These are phyloP conservation scores for Volvox carteri DNA, from an alignment of 163 green algal species.

Conservation along the genomic window DNA sequence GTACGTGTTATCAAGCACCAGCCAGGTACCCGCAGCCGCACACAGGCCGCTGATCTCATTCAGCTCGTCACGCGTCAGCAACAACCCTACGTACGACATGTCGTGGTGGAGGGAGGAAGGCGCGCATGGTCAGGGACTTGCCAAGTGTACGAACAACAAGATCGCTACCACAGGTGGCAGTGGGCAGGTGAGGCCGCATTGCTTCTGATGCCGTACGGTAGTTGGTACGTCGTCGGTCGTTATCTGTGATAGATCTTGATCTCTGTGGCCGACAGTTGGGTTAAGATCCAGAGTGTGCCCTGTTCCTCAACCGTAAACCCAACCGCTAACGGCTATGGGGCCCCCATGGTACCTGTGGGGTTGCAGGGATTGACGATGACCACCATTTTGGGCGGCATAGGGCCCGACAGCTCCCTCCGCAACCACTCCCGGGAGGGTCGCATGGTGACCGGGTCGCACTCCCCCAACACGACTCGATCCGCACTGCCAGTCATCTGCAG, in stretches of 20 bases:
- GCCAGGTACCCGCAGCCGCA: constrained; percentile 62
- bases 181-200: no score
- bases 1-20: constrained; percentile 81
- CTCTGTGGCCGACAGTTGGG: no score
- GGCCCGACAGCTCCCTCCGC: constrained; percentile 66
- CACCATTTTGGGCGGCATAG: constrained; percentile 79
- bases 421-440: constrained; percentile 89
- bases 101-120: not conserved
- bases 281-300: no score
- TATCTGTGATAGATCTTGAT: no score
- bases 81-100: constrained; percentile 75
- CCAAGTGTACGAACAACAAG: no score
- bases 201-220: no score
- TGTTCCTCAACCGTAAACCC: no score
- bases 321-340: no score
- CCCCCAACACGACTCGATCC: constrained; percentile 67
- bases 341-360: constrained; percentile 84
- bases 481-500: constrained; percentile 69
- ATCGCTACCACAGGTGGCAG: no score
- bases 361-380: constrained; percentile 95
- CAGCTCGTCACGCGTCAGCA: constrained; percentile 80
- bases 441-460: constrained; percentile 65
- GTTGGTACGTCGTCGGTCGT: no score
- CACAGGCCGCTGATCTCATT: constrained; percentile 69
- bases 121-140: no score